These are phyloP conservation scores for Globisporangium acanthophoron DNA, from an alignment of 352 stramenopile genomes.

Conservation along the genomic window DNA sequence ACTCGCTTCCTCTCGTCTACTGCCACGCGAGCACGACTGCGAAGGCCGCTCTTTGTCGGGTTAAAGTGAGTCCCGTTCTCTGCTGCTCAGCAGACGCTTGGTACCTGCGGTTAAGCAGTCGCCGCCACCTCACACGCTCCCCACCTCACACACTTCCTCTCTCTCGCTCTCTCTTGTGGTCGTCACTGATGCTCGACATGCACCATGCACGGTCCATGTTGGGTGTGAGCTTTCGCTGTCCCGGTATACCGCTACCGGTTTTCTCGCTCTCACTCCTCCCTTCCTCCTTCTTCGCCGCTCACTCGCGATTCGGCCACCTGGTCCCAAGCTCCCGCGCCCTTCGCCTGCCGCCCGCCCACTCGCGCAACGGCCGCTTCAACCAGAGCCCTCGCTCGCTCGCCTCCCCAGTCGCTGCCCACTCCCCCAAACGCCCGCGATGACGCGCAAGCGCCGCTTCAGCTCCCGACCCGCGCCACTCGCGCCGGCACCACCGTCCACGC, in stretches of 20 bases:
- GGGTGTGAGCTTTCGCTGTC: background rate
- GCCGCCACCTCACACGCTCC: too few species aligned
- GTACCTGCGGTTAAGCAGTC: too few species aligned
- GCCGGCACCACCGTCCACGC: background rate
- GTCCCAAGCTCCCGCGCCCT: constrained; percentile 1
- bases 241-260: constrained; percentile 15
- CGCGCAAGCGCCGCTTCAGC: constrained; percentile 14
- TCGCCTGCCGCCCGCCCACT: constrained; percentile 2
- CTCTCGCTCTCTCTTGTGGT: background rate
- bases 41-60: too few species aligned
- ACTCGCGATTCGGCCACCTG: constrained; percentile 2
- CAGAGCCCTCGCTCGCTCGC: background rate
- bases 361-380: constrained; percentile 16
- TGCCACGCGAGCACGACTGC: too few species aligned
- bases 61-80: too few species aligned
- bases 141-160: too few species aligned
- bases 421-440: constrained; percentile 4
- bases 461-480: background rate
- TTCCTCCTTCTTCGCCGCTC: constrained; percentile 2
- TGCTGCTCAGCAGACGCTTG: too few species aligned
- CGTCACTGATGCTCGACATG: background rate
- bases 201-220: background rate
- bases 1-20: too few species aligned
- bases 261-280: constrained; percentile 7
- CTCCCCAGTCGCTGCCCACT: background rate